A percentile compares a stretch with the other conserved stretches of the same genome.
These are phyloP conservation scores for Triangularia setosa DNA, from an alignment of 2,329 filamentous ascomycete species.

Conservation along the genomic window DNA sequence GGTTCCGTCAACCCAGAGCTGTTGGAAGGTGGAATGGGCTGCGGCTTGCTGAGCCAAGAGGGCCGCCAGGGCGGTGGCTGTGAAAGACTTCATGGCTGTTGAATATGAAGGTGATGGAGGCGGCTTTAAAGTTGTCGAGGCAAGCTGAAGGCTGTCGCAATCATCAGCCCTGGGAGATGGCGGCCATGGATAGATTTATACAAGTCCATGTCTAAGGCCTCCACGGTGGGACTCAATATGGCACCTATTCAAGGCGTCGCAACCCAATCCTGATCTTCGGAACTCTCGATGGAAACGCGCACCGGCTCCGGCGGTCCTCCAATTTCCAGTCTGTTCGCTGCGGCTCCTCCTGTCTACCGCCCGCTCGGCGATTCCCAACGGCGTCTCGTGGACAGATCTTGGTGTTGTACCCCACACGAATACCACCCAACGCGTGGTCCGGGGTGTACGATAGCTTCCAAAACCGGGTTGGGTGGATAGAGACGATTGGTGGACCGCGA, in stretches of 20 bases:
- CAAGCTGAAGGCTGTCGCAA: constrained; percentile 1
- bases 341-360: constrained; percentile 6
- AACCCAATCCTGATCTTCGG: background rate
- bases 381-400: constrained; percentile 15
- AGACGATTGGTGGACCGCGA: constrained; percentile 17
- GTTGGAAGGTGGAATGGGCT: constrained; percentile 51
- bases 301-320: constrained; percentile 9
- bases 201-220: background rate
- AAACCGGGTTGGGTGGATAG: constrained; percentile 12
- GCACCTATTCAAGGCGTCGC: constrained; percentile 6
- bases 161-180: background rate
- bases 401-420: constrained; percentile 15
- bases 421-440: constrained; percentile 16
- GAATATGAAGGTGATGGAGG: background rate
- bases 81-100: constrained; percentile 35
- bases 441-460: constrained; percentile 15
- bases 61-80: constrained; percentile 30
- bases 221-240: background rate
- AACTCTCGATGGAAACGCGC: background rate
- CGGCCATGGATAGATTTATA: background rate
- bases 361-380: constrained; percentile 7
- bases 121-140: background rate
- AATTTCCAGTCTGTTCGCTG: constrained; percentile 13
- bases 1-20: constrained; percentile 44
- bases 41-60: constrained; percentile 36